Percentiles rank a stretch among this genome's conserved stretches.
These are phyloP conservation scores for Gymnopilus junonius DNA, from an alignment of 768 basidiomycete genomes.

Conservation along the genomic window DNA sequence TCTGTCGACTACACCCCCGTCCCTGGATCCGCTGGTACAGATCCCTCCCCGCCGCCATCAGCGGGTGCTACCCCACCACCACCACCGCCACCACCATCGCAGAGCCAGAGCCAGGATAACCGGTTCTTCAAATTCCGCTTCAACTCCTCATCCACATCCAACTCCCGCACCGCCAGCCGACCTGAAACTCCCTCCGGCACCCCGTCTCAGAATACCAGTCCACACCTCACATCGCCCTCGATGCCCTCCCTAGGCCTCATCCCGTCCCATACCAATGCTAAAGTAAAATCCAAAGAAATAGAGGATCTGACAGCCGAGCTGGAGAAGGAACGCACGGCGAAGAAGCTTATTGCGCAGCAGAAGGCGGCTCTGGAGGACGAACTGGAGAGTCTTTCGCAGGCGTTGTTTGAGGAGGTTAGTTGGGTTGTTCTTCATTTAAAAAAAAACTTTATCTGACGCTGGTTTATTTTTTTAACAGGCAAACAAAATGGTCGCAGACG, in stretches of 20 bases:
- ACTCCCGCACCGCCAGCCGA: conserved; percentile 29
- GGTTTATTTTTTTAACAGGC: no score
- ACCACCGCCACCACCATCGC: conserved; percentile 28
- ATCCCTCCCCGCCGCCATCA: conserved; percentile 33
- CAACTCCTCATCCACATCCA: conserved; percentile 30
- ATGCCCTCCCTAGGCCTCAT: conserved; percentile 40
- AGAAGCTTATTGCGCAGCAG: conserved; percentile 54
- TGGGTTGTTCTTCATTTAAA: no score
- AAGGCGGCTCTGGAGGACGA: conserved; percentile 76
- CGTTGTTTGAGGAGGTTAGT: conserved; percentile 83
- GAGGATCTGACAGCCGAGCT: conserved; percentile 58
- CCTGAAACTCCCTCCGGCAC: conserved; percentile 36
- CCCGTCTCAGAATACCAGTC: no score
- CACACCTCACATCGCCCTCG: conserved; percentile 45
- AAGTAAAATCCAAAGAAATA: conserved; percentile 33
- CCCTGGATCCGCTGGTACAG: conserved; percentile 9
- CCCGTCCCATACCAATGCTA: conserved; percentile 1
- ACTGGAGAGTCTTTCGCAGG: conserved; percentile 79
- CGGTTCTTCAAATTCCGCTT: conserved; percentile 82
- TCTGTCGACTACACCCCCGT: conserved; percentile 25
- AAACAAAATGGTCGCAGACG: conserved; percentile 86
- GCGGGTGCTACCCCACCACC: conserved; percentile 12
- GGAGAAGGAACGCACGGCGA: conserved; percentile 61
- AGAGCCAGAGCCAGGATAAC: conserved; percentile 51
- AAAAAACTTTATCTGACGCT: no score